phyloP scores from a whole-genome alignment of 2,329 filamentous ascomycete genomes.

The Zymoseptoria passerinii region DNA sequence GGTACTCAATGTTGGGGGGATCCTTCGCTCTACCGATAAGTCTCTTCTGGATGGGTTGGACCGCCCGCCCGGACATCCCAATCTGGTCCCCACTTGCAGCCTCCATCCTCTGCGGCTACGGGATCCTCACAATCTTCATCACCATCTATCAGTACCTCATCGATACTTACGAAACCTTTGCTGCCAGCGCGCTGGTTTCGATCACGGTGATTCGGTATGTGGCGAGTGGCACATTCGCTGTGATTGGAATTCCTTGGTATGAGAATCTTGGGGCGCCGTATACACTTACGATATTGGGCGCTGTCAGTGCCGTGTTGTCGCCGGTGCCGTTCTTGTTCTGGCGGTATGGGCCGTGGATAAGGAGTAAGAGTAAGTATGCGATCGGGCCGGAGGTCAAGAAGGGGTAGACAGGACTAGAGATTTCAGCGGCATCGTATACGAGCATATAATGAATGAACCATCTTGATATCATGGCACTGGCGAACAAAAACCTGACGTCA shows the following conservation, averaged over 20 bases:
- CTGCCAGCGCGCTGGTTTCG: slow-evolving; percentile 40
- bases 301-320: neutral
- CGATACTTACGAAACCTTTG: slow-evolving; percentile 47
- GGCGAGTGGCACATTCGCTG: slow-evolving; percentile 34
- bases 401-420: neutral
- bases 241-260: slow-evolving; percentile 24
- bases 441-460: too few species aligned
- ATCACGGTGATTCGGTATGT: slow-evolving; percentile 34
- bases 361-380: slow-evolving; percentile 3
- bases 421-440: neutral
- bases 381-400: neutral
- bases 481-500: too few species aligned
- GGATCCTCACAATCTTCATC: slow-evolving; percentile 41
- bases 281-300: slow-evolving; percentile 1
- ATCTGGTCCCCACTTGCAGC: slow-evolving; percentile 46
- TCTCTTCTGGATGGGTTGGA: slow-evolving; percentile 52
- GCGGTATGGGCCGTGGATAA: neutral
- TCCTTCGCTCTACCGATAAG: slow-evolving; percentile 13
- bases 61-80: slow-evolving; percentile 35
- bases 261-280: slow-evolving; percentile 2
- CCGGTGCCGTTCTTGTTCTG: slow-evolving; percentile 2
- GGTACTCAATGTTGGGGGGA: slow-evolving; percentile 42
- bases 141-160: slow-evolving; percentile 50
- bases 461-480: too few species aligned
- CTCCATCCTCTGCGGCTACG: slow-evolving; percentile 46